Conservation (phyloP, 2,329 filamentous ascomycete genomes). For the Diatrype stigma region DNA sequence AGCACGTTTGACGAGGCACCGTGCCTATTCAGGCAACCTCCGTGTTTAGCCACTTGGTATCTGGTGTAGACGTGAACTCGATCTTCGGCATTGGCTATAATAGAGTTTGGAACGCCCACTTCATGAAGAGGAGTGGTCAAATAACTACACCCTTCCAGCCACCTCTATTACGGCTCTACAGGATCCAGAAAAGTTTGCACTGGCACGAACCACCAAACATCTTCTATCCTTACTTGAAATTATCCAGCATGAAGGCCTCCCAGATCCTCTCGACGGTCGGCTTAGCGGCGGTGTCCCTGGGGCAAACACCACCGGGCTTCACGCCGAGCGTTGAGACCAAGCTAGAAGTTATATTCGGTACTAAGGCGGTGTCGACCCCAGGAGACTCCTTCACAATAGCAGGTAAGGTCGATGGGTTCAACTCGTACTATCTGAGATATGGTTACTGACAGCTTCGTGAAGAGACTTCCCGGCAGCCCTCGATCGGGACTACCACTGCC, state of each 20-base stretch:
- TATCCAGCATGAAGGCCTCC: constrained; percentile 20
- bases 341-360: constrained; percentile 24
- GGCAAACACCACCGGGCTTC: constrained; percentile 24
- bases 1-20: constrained; percentile 5
- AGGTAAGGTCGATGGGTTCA: background rate
- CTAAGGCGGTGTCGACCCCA: constrained; percentile 21
- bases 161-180: background rate
- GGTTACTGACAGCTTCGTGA: background rate
- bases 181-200: background rate
- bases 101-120: background rate
- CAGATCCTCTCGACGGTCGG: constrained; percentile 14
- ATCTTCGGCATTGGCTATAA: constrained; percentile 6
- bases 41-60: constrained; percentile 18
- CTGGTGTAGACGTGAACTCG: constrained; percentile 10
- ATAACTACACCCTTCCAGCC: too few relatives aligned
- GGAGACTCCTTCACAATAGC: constrained; percentile 22
- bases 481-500: constrained; percentile 19
- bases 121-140: background rate
- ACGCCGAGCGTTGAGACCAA: constrained; percentile 20
- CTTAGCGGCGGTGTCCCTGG: constrained; percentile 15
- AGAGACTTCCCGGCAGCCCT: constrained; percentile 24
- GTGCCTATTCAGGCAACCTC: constrained; percentile 15
- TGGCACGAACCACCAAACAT: background rate
- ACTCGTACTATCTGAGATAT: background rate
- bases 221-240: background rate